Evolutionary conservation across 768 basidiomycete species (phyloP), one percentile per base, ranked within the genome.

Genomic region (Trametes villosa): DNA sequence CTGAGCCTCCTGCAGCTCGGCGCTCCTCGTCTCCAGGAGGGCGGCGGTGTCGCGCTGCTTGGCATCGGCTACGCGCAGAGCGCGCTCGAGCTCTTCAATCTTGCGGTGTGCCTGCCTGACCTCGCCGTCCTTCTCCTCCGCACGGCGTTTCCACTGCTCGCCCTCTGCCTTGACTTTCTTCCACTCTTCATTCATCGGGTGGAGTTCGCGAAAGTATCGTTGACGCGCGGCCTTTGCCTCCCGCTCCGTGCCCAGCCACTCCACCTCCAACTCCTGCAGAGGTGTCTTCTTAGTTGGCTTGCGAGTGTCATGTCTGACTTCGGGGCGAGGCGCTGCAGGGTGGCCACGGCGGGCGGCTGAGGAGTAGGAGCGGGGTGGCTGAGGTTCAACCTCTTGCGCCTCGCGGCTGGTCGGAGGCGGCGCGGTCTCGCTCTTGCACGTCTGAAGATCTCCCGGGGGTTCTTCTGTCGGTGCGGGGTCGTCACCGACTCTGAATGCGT

Each of bases 1-100:
- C 66, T 81, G 81, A 9, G 77, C 78, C 7, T 77, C 79, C 30
- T 76, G 75, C 22, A 80, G 74, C 65, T 84, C 80, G 36, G 74
- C 68, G 6, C 79, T 79, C 34, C 82, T 76, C 40, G 75, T 68
- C n/a, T 71, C 67, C 40, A 78, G 62, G 1, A 72, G 57, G 4
- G 20, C 31, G 34, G 65, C 67, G 17, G 60, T 58, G 33, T 65
- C 47, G 1, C 70, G 65, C 0, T 26, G 50, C 13, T 72, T 65
- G 33, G 60, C 65, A 12, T 60, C 49, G 15, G 65, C 24, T 30
- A n/a, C 1, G 30, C 63, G 68, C 8, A 74, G 38, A 27, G 52
- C 66, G 15, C 70, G 70, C 34, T 71, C 11, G 13, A 63, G 56
- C 9, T n/a, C 9, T 12, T 3, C 24, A 31, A 49, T 20, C 5